These are phyloP conservation scores for Termitomyces sp. DNA, from an alignment of 768 basidiomycete genomes.

Conservation along the genomic window DNA sequence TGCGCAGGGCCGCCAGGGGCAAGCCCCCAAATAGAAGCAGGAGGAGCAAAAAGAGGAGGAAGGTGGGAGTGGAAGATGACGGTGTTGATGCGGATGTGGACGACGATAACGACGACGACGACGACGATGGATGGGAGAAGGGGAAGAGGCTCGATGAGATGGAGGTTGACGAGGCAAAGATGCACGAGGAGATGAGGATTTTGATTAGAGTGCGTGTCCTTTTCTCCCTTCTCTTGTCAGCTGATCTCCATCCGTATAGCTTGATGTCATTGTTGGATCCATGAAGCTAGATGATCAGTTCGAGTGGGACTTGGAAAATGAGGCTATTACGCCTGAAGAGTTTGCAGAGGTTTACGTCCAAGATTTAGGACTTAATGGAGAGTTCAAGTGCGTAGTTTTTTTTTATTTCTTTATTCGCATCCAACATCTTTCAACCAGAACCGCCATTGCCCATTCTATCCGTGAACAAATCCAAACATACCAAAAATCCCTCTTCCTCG, in stretches of 20 bases:
- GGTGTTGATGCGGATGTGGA: conserved; percentile 21
- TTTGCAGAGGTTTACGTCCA: conserved; percentile 85
- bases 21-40: too few relatives aligned
- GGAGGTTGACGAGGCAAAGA: conserved; percentile 56
- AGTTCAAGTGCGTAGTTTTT: conserved; percentile 70
- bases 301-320: conserved; percentile 92
- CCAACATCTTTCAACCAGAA: too few relatives aligned
- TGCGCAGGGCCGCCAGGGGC: not conserved
- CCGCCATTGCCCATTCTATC: conserved; percentile 92
- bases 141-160: conserved; percentile 55
- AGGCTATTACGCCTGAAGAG: conserved; percentile 78
- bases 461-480: conserved; percentile 92
- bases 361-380: conserved; percentile 86
- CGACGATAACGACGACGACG: conserved; percentile 18
- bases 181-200: conserved; percentile 87
- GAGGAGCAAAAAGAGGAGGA: conserved; percentile 1
- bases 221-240: not conserved
- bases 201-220: conserved; percentile 70
- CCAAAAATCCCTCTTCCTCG: conserved; percentile 86
- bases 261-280: conserved; percentile 92
- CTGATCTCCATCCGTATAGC: conserved; percentile 34
- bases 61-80: conserved; percentile 33
- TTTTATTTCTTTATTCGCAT: too few relatives aligned
- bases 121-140: not conserved
- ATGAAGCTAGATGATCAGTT: conserved; percentile 95